phyloP scores from a whole-genome alignment of 1,139 yeast genomes.

The Geotrichum europaeum region DNA sequence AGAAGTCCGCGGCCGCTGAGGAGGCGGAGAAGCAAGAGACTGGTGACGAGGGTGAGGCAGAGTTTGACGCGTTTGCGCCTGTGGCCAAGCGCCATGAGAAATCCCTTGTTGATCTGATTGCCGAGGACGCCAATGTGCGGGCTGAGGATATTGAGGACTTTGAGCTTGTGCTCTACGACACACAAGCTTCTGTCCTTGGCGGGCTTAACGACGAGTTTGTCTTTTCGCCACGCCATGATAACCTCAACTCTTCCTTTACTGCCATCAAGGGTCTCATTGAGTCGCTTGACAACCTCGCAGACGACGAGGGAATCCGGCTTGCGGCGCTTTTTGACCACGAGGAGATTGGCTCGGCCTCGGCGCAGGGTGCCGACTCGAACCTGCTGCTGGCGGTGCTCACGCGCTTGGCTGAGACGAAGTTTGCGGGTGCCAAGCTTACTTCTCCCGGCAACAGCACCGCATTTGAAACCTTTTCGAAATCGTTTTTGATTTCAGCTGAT shows the following conservation, averaged over 20 bases:
- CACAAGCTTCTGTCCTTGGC: conserved; percentile 76
- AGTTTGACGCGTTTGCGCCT: conserved; percentile 59
- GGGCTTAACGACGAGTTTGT: conserved; percentile 88
- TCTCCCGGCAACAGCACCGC: conserved; percentile 35
- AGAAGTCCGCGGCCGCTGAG: conserved; percentile 14
- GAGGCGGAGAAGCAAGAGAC: conserved; percentile 35
- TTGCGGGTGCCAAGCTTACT: conserved; percentile 33
- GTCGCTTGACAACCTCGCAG: conserved; percentile 40
- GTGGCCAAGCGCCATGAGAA: conserved; percentile 72
- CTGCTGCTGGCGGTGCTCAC: conserved; percentile 73
- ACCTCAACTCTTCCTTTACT: conserved; percentile 79
- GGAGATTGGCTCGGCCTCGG: conserved; percentile 86
- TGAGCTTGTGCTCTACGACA: conserved; percentile 81
- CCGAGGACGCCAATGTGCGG: conserved; percentile 51
- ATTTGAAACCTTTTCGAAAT: conserved; percentile 66
- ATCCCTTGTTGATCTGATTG: conserved; percentile 62
- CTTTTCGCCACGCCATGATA: conserved; percentile 90
- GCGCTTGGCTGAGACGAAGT: conserved; percentile 51
- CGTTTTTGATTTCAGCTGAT: conserved; percentile 87
- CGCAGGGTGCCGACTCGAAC: conserved; percentile 95
- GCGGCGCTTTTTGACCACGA: conserved; percentile 86
- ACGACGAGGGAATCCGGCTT: conserved; percentile 56
- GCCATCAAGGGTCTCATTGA: conserved; percentile 66
- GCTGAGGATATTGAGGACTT: conserved; percentile 70
- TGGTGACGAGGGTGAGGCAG: conserved; percentile 44